A percentile compares a stretch with the other conserved stretches of the same genome.
These are phyloP conservation scores for Hyaloscypha finlandica DNA, from an alignment of 495 filamentous ascomycete species.

Conservation along the genomic window DNA sequence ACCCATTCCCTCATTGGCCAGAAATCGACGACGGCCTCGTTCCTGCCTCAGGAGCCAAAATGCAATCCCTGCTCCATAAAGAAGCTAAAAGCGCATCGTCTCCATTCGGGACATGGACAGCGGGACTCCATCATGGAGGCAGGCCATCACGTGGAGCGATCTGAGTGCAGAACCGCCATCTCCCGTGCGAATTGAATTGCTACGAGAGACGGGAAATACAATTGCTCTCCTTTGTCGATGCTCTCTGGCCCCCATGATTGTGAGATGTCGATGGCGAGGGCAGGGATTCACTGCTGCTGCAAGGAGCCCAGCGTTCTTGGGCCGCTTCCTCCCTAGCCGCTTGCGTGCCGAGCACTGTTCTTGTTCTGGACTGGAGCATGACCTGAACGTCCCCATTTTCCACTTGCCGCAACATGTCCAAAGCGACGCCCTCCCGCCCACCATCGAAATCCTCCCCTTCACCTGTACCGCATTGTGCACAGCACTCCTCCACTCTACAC, in stretches of 20 bases:
- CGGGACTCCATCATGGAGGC: background rate
- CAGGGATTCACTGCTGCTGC: background rate
- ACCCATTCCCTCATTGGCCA: background rate
- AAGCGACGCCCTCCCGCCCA: background rate
- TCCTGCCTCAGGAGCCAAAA: background rate
- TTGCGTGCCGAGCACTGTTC: background rate
- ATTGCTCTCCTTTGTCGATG: background rate
- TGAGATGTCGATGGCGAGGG: background rate
- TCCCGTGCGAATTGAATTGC: background rate
- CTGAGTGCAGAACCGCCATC: background rate
- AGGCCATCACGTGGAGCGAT: background rate
- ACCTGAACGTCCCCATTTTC: background rate
- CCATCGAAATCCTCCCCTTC: background rate
- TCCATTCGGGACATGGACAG: background rate
- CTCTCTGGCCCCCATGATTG: background rate
- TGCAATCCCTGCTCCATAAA: background rate
- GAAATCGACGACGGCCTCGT: background rate
- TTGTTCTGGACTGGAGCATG: background rate
- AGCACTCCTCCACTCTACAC: background rate
- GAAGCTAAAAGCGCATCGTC: background rate
- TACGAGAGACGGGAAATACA: background rate
- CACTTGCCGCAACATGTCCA: background rate
- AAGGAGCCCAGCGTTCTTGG: slow-evolving; percentile 2
- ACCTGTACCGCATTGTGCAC: background rate
- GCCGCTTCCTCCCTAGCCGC: background rate